Evolutionary conservation across 2,329 filamentous ascomycete species (phyloP).

Genomic region (Beauveria bassiana): DNA sequence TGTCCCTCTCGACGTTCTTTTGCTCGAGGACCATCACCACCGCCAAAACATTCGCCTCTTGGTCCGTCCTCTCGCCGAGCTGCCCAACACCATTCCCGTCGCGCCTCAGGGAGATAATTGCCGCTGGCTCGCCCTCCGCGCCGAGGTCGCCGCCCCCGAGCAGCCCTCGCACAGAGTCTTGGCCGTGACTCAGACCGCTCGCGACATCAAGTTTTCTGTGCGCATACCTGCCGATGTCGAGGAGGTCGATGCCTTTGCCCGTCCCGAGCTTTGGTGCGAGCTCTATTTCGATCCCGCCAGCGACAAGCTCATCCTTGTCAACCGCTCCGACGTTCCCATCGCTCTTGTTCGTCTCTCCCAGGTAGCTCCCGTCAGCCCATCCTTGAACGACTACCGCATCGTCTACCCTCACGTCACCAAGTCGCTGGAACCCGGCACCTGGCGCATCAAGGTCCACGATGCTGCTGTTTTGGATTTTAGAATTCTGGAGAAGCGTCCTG

Average conservation of each 20-base stretch:
- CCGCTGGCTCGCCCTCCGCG: slow-evolving; percentile 48
- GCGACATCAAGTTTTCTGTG: slow-evolving; percentile 53
- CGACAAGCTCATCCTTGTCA: slow-evolving; percentile 49
- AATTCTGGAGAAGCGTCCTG: slow-evolving; percentile 47
- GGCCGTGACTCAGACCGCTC: slow-evolving; percentile 51
- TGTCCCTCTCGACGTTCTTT: slow-evolving; percentile 47
- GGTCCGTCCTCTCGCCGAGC: slow-evolving; percentile 44
- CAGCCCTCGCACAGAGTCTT: slow-evolving; percentile 49
- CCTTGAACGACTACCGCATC: slow-evolving; percentile 34
- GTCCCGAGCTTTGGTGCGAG: slow-evolving; percentile 50
- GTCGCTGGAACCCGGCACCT: slow-evolving; percentile 46
- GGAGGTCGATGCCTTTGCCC: slow-evolving; percentile 33
- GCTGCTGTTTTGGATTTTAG: slow-evolving; percentile 49
- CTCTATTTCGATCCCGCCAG: slow-evolving; percentile 53
- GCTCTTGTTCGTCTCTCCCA: slow-evolving; percentile 39
- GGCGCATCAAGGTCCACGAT: slow-evolving; percentile 44
- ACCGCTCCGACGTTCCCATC: slow-evolving; percentile 48
- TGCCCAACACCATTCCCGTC: slow-evolving; percentile 45
- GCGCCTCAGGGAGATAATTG: slow-evolving; percentile 48
- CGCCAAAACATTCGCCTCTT: slow-evolving; percentile 50
- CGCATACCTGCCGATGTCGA: slow-evolving; percentile 47
- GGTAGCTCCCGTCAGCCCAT: slow-evolving; percentile 28
- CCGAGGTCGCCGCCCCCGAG: slow-evolving; percentile 44
- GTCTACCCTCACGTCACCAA: slow-evolving; percentile 38
- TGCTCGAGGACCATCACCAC: slow-evolving; percentile 44